These are phyloP conservation scores for Fagopyrum esculentum DNA, from an alignment of 148 eudicot species.

Conservation along the genomic window DNA sequence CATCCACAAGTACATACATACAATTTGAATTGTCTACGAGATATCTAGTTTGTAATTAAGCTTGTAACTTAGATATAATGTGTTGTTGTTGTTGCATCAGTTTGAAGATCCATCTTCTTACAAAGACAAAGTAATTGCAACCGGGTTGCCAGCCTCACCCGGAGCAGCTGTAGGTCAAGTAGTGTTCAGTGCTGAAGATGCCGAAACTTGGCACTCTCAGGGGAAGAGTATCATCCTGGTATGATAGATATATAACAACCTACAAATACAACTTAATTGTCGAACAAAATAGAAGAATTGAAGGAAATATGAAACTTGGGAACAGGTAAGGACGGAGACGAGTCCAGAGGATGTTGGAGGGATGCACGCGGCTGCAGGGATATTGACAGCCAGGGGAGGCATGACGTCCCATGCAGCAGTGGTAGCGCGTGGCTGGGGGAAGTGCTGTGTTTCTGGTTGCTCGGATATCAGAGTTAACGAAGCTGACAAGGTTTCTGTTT, in stretches of 20 bases:
- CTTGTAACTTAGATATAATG: background rate
- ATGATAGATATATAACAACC: background rate
- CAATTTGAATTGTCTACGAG: background rate
- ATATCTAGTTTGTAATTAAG: background rate
- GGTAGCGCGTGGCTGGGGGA: slow-evolving; percentile 99
- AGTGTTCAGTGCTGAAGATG: slow-evolving; percentile 86
- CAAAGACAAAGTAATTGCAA: slow-evolving; percentile 64
- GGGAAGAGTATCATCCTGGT: slow-evolving; percentile 87
- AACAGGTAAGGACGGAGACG: slow-evolving; percentile 63
- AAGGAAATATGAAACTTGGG: background rate
- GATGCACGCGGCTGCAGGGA: slow-evolving; percentile 93
- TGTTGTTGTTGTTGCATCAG: slow-evolving; percentile 29
- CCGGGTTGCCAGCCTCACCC: slow-evolving; percentile 93
- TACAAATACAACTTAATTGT: background rate
- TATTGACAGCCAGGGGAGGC: slow-evolving; percentile 94
- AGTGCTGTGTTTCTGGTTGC: slow-evolving; percentile 96
- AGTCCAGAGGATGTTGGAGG: slow-evolving; percentile 99
- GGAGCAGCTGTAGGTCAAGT: slow-evolving; percentile 98
- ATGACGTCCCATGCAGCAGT: slow-evolving; percentile 99
- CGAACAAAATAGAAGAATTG: too few relatives aligned
- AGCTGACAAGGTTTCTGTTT: slow-evolving; percentile 45
- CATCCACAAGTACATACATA: slow-evolving; percentile 72
- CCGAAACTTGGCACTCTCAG: slow-evolving; percentile 94
- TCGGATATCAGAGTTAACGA: slow-evolving; percentile 85
- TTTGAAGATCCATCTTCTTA: slow-evolving; percentile 88